Evolutionary conservation across 2,329 filamentous ascomycete species (phyloP).

Genomic region (Pseudogymnoascus sp.): DNA sequence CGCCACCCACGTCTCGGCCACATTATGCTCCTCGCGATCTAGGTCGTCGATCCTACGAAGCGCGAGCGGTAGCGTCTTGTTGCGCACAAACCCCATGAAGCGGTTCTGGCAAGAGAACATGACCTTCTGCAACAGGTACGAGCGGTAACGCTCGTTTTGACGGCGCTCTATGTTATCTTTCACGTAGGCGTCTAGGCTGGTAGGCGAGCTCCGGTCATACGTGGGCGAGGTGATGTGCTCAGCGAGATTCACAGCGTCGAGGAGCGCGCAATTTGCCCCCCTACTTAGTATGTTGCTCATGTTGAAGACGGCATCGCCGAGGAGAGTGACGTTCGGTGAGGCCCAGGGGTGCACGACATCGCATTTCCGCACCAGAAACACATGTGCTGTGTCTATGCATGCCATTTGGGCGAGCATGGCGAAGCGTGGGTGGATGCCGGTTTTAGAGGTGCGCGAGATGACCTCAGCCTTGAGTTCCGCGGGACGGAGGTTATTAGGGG

Average conservation of each 20-base stretch:
- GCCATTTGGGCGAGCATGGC: constrained; percentile 18
- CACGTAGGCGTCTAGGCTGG: constrained; percentile 15
- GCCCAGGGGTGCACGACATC: constrained; percentile 22
- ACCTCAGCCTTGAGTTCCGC: constrained; percentile 22
- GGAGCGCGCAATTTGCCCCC: constrained; percentile 24
- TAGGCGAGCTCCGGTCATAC: constrained; percentile 1
- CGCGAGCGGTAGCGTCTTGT: constrained; percentile 20
- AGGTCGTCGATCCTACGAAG: constrained; percentile 19
- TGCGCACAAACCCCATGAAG: constrained; percentile 19
- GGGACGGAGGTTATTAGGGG: constrained; percentile 15
- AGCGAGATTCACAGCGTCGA: constrained; percentile 14
- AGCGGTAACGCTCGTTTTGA: constrained; percentile 20
- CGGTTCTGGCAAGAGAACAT: constrained; percentile 23
- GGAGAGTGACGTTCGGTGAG: constrained; percentile 18
- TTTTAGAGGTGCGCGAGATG: constrained; percentile 16
- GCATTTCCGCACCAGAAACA: constrained; percentile 20
- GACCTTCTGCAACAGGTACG: constrained; percentile 20
- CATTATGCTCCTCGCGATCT: background rate
- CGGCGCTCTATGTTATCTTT: constrained; percentile 22
- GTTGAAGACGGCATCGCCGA: constrained; percentile 17
- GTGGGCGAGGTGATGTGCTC: constrained; percentile 15
- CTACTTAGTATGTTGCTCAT: constrained; percentile 21
- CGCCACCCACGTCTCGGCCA: background rate
- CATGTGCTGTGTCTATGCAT: constrained; percentile 18
- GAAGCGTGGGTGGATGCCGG: constrained; percentile 18